These are phyloP conservation scores for Saccharum officinarum DNA, from an alignment of 176 grass and related monocot genomes.

Conservation along the genomic window DNA sequence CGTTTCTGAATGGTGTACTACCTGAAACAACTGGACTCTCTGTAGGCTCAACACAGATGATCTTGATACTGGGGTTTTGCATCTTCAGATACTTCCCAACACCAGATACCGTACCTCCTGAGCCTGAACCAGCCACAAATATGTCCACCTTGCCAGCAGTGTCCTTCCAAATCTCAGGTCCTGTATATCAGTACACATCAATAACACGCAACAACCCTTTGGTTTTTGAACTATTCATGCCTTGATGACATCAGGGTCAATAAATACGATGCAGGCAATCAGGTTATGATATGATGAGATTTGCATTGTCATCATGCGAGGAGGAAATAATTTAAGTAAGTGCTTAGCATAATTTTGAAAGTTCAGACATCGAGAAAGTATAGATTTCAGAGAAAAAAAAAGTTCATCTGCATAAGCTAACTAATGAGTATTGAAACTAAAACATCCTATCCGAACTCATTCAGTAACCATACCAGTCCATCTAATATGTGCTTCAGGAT, in stretches of 20 bases:
- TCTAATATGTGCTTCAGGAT: constrained; percentile 60
- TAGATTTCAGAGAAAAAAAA: neutral
- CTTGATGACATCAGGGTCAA: neutral
- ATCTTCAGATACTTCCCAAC: constrained; percentile 75
- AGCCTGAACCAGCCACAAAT: constrained; percentile 55
- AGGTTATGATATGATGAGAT: neutral
- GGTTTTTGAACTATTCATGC: neutral
- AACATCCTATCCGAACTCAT: neutral
- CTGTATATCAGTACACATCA: constrained; percentile 21
- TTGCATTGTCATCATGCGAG: neutral
- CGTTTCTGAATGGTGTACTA: constrained; percentile 5
- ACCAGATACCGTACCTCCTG: constrained; percentile 71
- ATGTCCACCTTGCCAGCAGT: constrained; percentile 60
- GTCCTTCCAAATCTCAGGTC: constrained; percentile 74
- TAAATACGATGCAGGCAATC: neutral
- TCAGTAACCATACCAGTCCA: constrained; percentile 53
- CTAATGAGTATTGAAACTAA: neutral
- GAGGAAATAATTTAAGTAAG: neutral
- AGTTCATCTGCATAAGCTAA: neutral
- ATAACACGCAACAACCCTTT: neutral
- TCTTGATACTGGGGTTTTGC: constrained; percentile 61
- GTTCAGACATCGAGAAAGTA: neutral
- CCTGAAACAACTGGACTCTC: constrained; percentile 78
- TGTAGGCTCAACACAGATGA: constrained; percentile 73
- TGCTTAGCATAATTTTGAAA: neutral